Evolutionary conservation across 2,329 filamentous ascomycete species (phyloP).

Genomic region (Rhynchosporium agropyri): DNA sequence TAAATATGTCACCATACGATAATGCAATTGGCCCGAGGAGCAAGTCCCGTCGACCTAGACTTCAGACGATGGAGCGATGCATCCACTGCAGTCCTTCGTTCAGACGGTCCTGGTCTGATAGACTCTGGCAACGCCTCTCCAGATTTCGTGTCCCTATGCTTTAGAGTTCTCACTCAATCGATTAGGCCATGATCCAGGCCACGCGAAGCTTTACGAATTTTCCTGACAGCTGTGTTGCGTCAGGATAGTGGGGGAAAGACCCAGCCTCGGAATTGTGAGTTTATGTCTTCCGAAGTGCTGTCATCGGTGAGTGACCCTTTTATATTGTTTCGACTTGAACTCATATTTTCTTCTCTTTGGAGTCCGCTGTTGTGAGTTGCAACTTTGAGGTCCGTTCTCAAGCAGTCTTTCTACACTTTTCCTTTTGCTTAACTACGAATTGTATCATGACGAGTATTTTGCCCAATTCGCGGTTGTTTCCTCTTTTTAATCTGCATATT

Average conservation of each 20-base stretch:
- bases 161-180: slow-evolving; percentile 2
- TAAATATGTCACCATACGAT: background rate
- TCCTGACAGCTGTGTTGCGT: background rate
- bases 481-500: slow-evolving; percentile 3
- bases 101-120: slow-evolving; percentile 2
- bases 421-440: background rate
- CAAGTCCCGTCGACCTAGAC: background rate
- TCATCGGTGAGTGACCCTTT: slow-evolving; percentile 6
- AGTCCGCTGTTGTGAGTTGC: background rate
- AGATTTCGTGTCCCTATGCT: slow-evolving; percentile 4
- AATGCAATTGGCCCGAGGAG: background rate
- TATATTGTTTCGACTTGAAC: background rate
- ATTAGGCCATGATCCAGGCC: slow-evolving; percentile 5
- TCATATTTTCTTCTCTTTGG: background rate
- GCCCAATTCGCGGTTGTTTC: slow-evolving; percentile 7
- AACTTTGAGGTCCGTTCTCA: too few species aligned
- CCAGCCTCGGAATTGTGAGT: slow-evolving; percentile 5
- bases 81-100: slow-evolving; percentile 8
- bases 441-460: background rate
- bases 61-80: slow-evolving; percentile 12
- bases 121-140: background rate
- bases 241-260: slow-evolving; percentile 1
- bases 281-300: slow-evolving; percentile 4
- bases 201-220: background rate
- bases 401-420: background rate